A percentile compares a stretch with the other conserved stretches of the same genome.
phyloP scores from a whole-genome alignment of 140 eudicot species.

The Oenanthe javanica region DNA sequence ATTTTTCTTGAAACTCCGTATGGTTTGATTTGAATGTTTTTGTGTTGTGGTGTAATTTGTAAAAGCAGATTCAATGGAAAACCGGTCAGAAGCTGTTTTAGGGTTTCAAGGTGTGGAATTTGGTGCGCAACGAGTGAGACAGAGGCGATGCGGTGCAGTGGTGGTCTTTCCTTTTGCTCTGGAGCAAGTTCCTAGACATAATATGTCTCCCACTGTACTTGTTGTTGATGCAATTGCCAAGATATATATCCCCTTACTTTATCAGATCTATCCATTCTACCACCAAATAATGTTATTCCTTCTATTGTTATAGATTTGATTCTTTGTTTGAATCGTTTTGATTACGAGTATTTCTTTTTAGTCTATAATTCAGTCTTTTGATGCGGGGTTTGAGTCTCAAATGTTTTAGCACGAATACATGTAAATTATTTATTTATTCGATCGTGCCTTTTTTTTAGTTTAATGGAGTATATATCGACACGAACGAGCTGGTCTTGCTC shows the following conservation, averaged over 20 bases:
- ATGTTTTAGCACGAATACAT: too few relatives aligned
- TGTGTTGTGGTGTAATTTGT: too few relatives aligned
- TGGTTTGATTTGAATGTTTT: neutral
- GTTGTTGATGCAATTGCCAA: slow-evolving; percentile 4
- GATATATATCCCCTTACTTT: slow-evolving; percentile 3
- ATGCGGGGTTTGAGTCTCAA: too few relatives aligned
- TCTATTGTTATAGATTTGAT: neutral
- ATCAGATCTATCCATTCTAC: neutral
- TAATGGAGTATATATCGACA: too few relatives aligned
- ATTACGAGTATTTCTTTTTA: too few relatives aligned
- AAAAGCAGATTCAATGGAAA: neutral
- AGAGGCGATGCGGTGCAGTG: neutral
- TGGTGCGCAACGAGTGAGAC: too few relatives aligned
- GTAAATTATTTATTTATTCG: too few relatives aligned
- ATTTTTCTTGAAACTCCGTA: neutral
- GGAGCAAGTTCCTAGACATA: slow-evolving; percentile 16
- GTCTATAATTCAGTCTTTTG: neutral
- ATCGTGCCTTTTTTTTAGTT: too few relatives aligned
- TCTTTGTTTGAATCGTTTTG: too few relatives aligned
- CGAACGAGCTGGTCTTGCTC: too few relatives aligned
- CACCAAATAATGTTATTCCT: neutral
- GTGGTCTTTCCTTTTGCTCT: neutral
- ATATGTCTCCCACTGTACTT: slow-evolving; percentile 2
- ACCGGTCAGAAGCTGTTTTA: neutral
- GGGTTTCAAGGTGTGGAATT: slow-evolving; percentile 2